A percentile compares a stretch with the other conserved stretches of the same genome.
phyloP scores from a whole-genome alignment of 23 red algal species.

The Gracilariopsis chorda region DNA sequence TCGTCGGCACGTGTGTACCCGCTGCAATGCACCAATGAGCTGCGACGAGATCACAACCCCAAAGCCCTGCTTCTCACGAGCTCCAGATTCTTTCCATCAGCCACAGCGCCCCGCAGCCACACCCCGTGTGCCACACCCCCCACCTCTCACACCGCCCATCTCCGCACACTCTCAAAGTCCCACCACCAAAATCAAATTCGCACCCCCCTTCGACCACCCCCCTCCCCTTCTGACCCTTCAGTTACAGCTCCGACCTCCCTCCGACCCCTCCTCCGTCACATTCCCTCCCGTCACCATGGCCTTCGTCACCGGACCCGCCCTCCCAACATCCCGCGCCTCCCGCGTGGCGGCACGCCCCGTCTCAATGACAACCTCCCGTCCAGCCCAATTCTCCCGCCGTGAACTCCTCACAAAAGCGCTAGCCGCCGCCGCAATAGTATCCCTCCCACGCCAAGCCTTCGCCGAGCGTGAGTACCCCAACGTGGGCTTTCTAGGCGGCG shows the following conservation, averaged over 20 bases:
- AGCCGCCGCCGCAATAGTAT: constrained; percentile 45
- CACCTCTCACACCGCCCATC: neutral
- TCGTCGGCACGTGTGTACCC: neutral
- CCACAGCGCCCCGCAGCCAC: neutral
- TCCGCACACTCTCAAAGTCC: neutral
- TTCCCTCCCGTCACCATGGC: constrained; percentile 24
- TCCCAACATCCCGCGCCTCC: constrained; percentile 13
- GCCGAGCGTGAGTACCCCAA: constrained; percentile 90
- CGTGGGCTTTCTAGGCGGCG: constrained; percentile 85
- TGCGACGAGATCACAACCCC: neutral
- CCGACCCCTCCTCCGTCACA: neutral
- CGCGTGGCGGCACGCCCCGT: neutral
- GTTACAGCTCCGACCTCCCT: neutral
- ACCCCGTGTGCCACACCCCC: no score
- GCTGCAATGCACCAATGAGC: neutral
- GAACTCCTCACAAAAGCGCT: constrained; percentile 7
- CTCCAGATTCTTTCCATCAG: neutral
- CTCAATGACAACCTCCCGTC: constrained; percentile 17
- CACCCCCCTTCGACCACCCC: no score
- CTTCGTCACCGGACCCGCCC: constrained; percentile 52
- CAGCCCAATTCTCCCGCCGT: constrained; percentile 19
- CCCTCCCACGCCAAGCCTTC: constrained; percentile 14
- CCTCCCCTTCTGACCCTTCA: neutral
- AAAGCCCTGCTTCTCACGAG: neutral
- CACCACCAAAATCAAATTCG: neutral